Evolutionary conservation across 352 stramenopile genomes (phyloP), one percentile per base, ranked within the genome.

Genomic region (Pythium biforme): DNA sequence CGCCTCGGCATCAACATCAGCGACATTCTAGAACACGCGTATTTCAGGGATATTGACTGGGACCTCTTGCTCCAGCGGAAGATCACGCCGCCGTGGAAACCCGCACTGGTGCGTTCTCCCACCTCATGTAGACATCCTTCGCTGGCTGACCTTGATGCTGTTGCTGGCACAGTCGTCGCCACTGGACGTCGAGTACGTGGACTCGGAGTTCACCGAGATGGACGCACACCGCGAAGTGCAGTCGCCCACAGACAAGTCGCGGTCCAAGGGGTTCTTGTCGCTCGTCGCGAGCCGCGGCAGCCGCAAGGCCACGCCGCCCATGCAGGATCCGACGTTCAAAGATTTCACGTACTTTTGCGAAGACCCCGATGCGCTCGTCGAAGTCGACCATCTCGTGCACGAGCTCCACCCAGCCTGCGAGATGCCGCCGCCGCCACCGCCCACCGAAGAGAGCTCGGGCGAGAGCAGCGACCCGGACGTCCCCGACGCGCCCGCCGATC

Each of bases 281-380:
- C 70, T 94, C 0, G 83, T 94, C 7, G 87, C 81, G 1, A 94
- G 75, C 34, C 85, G 85, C 29, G 66, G 70, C 26, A 80, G 61
- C 19, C 80, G 81, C 22, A 95, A 95, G 62, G 56, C 80, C 37
- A 79, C 84, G 9, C 78, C 83, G n/a, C 85, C 85, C 0, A 78
- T 90, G 50, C 87, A 95, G 57, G 87, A 95, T 45, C 87, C 87
- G 8, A 94, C 87, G 2, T 95, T 95, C 47, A 95, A 95, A 72
- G 87, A 95, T 56, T 95, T 95, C 33, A 95, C 87, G 3, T 95
- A 95, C 70, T 95, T 89, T 29, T 95, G 87, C 43, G 84, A 95
- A 81, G 83, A 95, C 61, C 87, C 87, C 0, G 86, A 95, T 53
- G 74, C 85, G 25, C 79, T 95, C 9, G 87, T 95, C 19, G 84